phyloP scores from a whole-genome alignment of 179 eudicot genomes.

The Beta macrorhiza region DNA sequence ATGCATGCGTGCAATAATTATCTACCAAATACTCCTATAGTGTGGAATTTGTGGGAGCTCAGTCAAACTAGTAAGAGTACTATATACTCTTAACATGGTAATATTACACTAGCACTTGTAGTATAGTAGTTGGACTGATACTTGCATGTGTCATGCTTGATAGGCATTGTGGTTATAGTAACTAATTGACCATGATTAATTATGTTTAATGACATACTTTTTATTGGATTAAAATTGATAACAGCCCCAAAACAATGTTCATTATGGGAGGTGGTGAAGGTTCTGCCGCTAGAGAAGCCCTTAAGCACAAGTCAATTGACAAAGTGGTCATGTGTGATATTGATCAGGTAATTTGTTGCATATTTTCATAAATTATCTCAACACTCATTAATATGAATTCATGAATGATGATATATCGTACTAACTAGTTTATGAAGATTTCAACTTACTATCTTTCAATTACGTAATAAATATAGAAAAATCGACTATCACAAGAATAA shows the following conservation, averaged over 20 bases:
- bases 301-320: conserved; percentile 56
- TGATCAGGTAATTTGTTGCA: conserved; percentile 45
- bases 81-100: not conserved
- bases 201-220: not conserved
- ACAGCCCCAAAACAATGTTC: conserved; percentile 66
- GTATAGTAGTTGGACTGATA: not conserved
- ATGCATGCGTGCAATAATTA: conserved; percentile 16
- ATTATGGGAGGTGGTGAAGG: conserved; percentile 98
- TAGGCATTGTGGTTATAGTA: not conserved
- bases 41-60: not conserved
- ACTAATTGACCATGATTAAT: not conserved
- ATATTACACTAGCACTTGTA: too few species aligned
- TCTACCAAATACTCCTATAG: not conserved
- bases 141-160: not conserved
- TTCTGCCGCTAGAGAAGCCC: conserved; percentile 71
- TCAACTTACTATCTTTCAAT: too few species aligned
- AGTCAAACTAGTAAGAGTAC: not conserved
- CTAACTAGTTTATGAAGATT: too few species aligned
- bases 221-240: conserved; percentile 6
- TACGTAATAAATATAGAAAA: too few species aligned
- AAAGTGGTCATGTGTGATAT: conserved; percentile 84
- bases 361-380: too few species aligned
- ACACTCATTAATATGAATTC: too few species aligned
- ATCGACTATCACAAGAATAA: too few species aligned
- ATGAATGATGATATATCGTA: too few species aligned